Evolutionary conservation across 73 alveolate species (phyloP).

Genomic region (Tetrahymena thermophila): DNA sequence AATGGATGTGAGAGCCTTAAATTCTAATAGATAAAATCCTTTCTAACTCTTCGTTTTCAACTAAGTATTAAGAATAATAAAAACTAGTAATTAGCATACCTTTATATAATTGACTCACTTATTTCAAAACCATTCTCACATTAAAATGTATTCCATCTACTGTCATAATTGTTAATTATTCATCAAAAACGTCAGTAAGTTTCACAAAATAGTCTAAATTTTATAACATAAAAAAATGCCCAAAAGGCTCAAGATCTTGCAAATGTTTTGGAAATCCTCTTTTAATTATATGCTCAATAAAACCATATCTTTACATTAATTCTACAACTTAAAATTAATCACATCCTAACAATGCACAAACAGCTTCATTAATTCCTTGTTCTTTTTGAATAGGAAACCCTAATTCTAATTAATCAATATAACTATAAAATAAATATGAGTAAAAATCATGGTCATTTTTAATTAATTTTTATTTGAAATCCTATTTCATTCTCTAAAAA

Average conservation of each 20-base stretch:
- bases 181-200: not conserved
- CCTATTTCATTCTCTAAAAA: not conserved
- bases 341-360: not conserved
- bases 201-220: not conserved
- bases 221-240: not conserved
- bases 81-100: not conserved
- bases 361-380: not conserved
- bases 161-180: not conserved
- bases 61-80: not conserved
- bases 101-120: not conserved
- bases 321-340: not conserved
- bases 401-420: not conserved
- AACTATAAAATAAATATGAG: not conserved
- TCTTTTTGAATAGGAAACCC: not conserved
- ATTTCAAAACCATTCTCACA: not conserved
- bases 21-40: not conserved
- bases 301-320: not conserved
- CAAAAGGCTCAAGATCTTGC: not conserved
- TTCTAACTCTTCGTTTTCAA: not conserved
- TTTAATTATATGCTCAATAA: not conserved
- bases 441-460: not conserved
- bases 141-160: not conserved
- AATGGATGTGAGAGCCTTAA: not conserved
- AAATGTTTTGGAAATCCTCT: not conserved
- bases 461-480: not conserved